These are phyloP conservation scores for Auriscalpium microsporum DNA, from an alignment of 768 basidiomycete species.

Conservation along the genomic window DNA sequence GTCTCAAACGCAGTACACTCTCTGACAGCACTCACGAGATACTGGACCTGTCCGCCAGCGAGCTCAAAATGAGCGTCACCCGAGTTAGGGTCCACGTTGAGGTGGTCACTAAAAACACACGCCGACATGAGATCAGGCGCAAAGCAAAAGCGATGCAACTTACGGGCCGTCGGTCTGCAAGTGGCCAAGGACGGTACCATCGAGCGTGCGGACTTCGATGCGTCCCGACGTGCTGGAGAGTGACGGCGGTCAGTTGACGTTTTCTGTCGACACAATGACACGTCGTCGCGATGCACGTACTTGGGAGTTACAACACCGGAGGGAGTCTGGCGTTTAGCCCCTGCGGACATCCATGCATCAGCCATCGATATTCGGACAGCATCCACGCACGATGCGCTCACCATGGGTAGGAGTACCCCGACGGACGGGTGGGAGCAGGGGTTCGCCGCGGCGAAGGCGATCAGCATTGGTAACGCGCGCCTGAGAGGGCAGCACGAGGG, in stretches of 20 bases:
- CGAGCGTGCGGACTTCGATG: background rate
- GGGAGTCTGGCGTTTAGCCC: background rate
- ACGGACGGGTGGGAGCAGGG: background rate
- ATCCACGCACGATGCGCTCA: no score
- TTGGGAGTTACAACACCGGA: background rate
- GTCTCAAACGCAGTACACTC: background rate
- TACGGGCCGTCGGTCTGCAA: background rate
- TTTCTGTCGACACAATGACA: background rate
- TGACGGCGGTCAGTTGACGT: background rate
- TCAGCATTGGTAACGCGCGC: conserved; percentile 2
- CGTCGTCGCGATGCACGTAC: no score
- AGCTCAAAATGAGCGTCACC: background rate
- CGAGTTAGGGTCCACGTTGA: background rate
- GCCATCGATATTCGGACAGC: no score
- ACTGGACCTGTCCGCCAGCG: background rate
- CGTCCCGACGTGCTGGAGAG: background rate
- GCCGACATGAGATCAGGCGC: background rate
- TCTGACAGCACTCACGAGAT: background rate
- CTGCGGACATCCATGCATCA: background rate
- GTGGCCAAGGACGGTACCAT: background rate
- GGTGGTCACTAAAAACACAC: background rate
- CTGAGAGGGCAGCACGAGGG: background rate
- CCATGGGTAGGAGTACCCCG: background rate
- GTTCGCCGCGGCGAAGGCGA: background rate
- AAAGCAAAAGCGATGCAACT: background rate